Percentiles rank a stretch among this genome's conserved stretches.
Evolutionary conservation across 148 eudicot genomes (phyloP).

Genomic region (Arbutus unedo): DNA sequence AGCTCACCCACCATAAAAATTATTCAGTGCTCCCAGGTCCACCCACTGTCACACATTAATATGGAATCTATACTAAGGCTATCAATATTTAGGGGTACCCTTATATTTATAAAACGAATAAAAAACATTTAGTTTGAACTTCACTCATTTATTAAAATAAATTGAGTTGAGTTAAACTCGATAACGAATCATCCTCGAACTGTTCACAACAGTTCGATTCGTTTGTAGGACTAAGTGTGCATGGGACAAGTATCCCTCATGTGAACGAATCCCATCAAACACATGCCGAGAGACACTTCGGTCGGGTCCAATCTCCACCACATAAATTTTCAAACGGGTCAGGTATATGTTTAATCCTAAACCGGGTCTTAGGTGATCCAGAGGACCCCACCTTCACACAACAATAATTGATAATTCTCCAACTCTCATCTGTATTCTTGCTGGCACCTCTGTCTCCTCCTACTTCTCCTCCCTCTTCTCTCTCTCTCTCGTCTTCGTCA

Average conservation of each 20-base stretch:
- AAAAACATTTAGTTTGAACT: too few relatives aligned
- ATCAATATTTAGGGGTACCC: too few relatives aligned
- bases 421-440: slow-evolving; percentile 32
- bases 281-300: background rate
- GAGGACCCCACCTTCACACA: background rate
- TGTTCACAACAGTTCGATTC: too few relatives aligned
- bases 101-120: too few relatives aligned
- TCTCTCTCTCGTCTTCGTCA: background rate
- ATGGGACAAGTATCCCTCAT: background rate
- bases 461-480: background rate
- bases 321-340: background rate
- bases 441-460: slow-evolving; percentile 27
- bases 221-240: too few relatives aligned
- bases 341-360: too few relatives aligned
- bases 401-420: slow-evolving; percentile 20
- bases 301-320: slow-evolving; percentile 3
- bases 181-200: too few relatives aligned
- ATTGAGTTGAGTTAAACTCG: too few relatives aligned
- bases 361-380: background rate
- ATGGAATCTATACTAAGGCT: too few relatives aligned
- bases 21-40: too few relatives aligned
- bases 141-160: too few relatives aligned
- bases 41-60: too few relatives aligned
- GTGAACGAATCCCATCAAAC: background rate
- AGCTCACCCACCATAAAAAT: background rate